Base-by-base conservation (phyloP, 2,329 filamentous ascomycete genomes). In the Cladorrhinum sp. region DNA sequence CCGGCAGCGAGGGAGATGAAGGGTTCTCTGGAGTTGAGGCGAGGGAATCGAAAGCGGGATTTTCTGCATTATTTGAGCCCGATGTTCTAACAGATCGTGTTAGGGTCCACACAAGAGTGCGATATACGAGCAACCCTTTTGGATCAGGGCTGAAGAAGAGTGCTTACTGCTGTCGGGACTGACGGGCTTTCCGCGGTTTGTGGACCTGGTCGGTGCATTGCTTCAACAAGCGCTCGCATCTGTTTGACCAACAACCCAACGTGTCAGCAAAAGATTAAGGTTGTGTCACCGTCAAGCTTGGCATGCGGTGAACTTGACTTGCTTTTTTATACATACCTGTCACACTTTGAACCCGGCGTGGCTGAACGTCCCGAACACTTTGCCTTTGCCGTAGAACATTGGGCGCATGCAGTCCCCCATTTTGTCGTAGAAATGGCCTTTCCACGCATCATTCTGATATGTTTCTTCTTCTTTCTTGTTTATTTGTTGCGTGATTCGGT, bases 371-470 rank as follows among this genome's bases (percentile, higher is more conserved):
- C 58, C 9, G 62, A 65, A 45, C 64, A 65, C 25, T 65, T 65
- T 50, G 64, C 62, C 22, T 65, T 65, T 9, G 64, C 64, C 27
- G 58, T 53, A 8, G 64, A 62, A 49, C 64, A 65, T 25, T 65
- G 60, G n/a, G 64, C 57, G 29, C 64, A 65, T 3, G 64, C 64
- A 41, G 62, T 64, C 3, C 64, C 64, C 62, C 64, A 65, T 59
- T 64, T 61, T 2, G 62, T 64, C 4, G 59, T 65, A 20, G 58
- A 62, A n/a, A 64, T 62, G 1, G 62, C 8, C 16, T 62, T 65
- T 22, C 51, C 27, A 22, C 58, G 51, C 61, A 62, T 62, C 51
- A 58, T 60, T 16, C 8, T 50, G 20, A 50, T 10, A 45, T 45
- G 16, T 5, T 6, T 18, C 8, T 22, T 50, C n/a, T 22, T 50